Percentiles rank a stretch among this genome's conserved stretches.
Evolutionary conservation across 257 asterid species (phyloP).

Genomic region (Fraxinus excelsior): DNA sequence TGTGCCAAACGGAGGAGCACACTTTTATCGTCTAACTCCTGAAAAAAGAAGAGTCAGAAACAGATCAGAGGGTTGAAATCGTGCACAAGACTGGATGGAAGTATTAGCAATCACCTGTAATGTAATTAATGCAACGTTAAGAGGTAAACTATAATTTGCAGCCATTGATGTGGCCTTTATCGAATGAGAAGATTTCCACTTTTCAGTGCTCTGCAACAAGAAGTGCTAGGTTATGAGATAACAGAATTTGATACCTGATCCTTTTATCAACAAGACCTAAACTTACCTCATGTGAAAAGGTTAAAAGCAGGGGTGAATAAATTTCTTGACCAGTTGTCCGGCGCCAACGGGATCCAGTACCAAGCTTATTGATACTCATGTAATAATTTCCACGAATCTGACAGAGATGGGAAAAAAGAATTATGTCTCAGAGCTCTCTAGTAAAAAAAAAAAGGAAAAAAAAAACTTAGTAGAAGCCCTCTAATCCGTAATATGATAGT

Average conservation of each 20-base stretch:
- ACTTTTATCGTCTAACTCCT: constrained; percentile 62
- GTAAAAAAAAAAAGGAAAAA: too few relatives aligned
- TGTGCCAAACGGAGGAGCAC: constrained; percentile 83
- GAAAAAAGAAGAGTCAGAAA: constrained; percentile 24
- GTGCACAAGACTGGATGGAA: background rate
- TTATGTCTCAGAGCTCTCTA: background rate
- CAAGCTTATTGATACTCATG: constrained; percentile 48
- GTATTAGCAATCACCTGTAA: constrained; percentile 58
- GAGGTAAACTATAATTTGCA: constrained; percentile 66
- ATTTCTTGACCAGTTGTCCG: constrained; percentile 83
- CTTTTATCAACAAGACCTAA: constrained; percentile 2
- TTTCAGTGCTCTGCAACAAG: constrained; percentile 52
- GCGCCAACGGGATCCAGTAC: constrained; percentile 80
- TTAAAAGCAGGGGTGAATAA: constrained; percentile 81
- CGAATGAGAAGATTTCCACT: constrained; percentile 58
- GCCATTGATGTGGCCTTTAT: constrained; percentile 57
- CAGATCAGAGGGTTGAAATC: constrained; percentile 21
- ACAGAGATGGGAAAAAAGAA: background rate
- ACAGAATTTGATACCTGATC: background rate
- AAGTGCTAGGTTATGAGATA: constrained; percentile 16
- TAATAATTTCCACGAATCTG: constrained; percentile 85
- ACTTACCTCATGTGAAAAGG: constrained; percentile 71
- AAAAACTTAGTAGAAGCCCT: background rate
- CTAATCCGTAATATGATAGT: background rate
- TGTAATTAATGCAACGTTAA: constrained; percentile 72